These are phyloP conservation scores for Logfia minima DNA, from an alignment of 129 eudicot genomes.

Conservation along the genomic window DNA sequence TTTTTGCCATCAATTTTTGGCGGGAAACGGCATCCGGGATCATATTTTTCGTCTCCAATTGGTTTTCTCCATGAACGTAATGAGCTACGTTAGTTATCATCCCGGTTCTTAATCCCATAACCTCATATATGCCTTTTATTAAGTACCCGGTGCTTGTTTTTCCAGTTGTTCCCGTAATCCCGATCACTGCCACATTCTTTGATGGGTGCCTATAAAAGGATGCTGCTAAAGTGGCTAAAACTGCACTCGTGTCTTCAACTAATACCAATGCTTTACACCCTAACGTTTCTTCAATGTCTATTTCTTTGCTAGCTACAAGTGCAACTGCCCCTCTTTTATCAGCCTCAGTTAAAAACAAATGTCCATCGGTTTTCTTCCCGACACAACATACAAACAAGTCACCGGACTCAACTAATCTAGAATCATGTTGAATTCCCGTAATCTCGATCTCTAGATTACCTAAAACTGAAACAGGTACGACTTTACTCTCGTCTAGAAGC, in stretches of 20 bases:
- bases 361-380: constrained; percentile 75
- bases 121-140: constrained; percentile 82
- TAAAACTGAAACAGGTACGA: constrained; percentile 78
- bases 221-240: constrained; percentile 78
- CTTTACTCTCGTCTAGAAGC: constrained; percentile 85
- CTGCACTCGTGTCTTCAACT: constrained; percentile 82
- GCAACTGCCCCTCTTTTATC: constrained; percentile 99
- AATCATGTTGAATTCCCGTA: constrained; percentile 88
- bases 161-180: constrained; percentile 86
- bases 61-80: constrained; percentile 77
- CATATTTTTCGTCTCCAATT: constrained; percentile 55
- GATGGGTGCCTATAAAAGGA: constrained; percentile 83
- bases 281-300: constrained; percentile 79
- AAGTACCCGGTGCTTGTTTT: constrained; percentile 72
- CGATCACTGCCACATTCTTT: constrained; percentile 67
- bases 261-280: constrained; percentile 95
- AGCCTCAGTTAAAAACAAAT: constrained; percentile 78
- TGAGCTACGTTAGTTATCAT: constrained; percentile 76
- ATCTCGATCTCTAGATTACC: constrained; percentile 92
- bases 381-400: constrained; percentile 93
- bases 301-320: constrained; percentile 93
- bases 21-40: constrained; percentile 74
- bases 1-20: constrained; percentile 88
- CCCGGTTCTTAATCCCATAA: constrained; percentile 96
- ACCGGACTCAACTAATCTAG: constrained; percentile 78